Conservation (phyloP, 108 stramenopile species). For the Fistulifera pelliculosa region DNA sequence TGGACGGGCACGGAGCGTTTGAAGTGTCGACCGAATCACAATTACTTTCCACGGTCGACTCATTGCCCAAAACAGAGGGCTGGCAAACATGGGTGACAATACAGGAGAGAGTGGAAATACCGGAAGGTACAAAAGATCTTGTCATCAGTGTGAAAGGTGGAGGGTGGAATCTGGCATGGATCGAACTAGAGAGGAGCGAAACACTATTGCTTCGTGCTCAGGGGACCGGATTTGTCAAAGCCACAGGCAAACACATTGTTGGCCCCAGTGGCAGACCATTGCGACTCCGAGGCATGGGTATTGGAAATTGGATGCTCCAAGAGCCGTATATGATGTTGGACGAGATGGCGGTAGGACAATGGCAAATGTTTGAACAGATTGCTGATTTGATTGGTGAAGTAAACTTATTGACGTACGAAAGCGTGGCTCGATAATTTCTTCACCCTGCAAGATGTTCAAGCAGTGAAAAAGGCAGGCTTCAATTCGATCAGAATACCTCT, state of each 20-base stretch:
- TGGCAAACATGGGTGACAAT: too few relatives aligned
- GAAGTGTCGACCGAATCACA: too few relatives aligned
- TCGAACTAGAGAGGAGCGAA: too few relatives aligned
- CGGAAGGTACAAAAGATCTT: too few relatives aligned
- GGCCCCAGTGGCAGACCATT: not conserved
- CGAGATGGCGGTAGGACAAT: not conserved
- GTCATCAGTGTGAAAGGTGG: too few relatives aligned
- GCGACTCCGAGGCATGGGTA: not conserved
- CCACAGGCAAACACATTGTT: not conserved
- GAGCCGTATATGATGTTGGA: constrained; percentile 4
- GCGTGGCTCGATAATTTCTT: not conserved
- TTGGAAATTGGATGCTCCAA: constrained; percentile 2
- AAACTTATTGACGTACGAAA: not conserved
- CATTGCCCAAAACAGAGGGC: too few relatives aligned
- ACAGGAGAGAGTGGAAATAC: too few relatives aligned
- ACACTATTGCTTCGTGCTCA: not conserved
- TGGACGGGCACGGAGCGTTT: too few relatives aligned
- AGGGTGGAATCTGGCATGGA: too few relatives aligned
- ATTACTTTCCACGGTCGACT: too few relatives aligned
- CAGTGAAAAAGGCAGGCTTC: not conserved
- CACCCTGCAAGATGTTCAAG: not conserved
- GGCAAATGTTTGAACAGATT: not conserved
- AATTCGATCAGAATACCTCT: not conserved
- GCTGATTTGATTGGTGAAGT: not conserved
- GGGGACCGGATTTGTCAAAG: not conserved